These are phyloP conservation scores for Bipolaris victoriae DNA, from an alignment of 2,329 filamentous ascomycete genomes.

Conservation along the genomic window DNA sequence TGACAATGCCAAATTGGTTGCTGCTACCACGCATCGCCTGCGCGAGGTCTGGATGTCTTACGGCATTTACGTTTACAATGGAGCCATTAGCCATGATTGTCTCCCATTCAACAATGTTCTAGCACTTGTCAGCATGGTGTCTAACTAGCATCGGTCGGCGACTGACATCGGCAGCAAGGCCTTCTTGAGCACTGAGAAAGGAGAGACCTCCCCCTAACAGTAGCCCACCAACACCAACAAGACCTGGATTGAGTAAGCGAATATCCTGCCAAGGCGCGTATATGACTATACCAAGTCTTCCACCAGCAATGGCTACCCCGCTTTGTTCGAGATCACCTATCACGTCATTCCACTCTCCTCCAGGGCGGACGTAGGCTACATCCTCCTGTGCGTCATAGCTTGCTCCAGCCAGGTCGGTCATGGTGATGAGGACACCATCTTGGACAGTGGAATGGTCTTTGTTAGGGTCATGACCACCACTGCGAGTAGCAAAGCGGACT, in stretches of 20 bases:
- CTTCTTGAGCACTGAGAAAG: slow-evolving; percentile 33
- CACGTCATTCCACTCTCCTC: slow-evolving; percentile 52
- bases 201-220: slow-evolving; percentile 31
- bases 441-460: slow-evolving; percentile 42
- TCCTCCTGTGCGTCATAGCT: slow-evolving; percentile 44
- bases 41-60: slow-evolving; percentile 40
- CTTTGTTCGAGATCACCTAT: slow-evolving; percentile 42
- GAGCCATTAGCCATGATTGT: slow-evolving; percentile 42
- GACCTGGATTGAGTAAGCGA: slow-evolving; percentile 15
- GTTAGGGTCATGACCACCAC: slow-evolving; percentile 50
- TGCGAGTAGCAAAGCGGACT: slow-evolving; percentile 34
- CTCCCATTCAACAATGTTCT: slow-evolving; percentile 43
- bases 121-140: neutral
- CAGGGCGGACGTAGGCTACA: slow-evolving; percentile 49
- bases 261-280: neutral
- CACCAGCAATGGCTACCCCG: slow-evolving; percentile 45
- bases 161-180: slow-evolving; percentile 36
- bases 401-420: slow-evolving; percentile 44
- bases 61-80: slow-evolving; percentile 32
- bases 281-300: slow-evolving; percentile 24
- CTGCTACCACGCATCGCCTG: slow-evolving; percentile 41
- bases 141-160: neutral
- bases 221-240: slow-evolving; percentile 32
- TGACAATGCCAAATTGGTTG: slow-evolving; percentile 38
- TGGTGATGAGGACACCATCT: slow-evolving; percentile 49